phyloP scores from a whole-genome alignment of 352 stramenopile species.

The Pythium chondricola region DNA sequence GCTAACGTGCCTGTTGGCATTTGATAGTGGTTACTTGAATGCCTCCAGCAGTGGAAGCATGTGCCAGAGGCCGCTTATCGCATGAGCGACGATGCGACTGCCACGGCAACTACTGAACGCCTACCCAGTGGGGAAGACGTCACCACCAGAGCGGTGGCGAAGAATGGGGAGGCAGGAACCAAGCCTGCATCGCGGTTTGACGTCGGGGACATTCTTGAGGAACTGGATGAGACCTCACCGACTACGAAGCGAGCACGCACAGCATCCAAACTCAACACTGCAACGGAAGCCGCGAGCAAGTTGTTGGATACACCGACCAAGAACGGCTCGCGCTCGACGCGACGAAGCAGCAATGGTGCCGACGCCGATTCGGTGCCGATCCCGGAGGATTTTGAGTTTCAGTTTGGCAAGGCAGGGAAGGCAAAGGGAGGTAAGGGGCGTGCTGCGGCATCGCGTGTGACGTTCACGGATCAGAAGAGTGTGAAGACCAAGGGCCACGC shows the following conservation, averaged over 20 bases:
- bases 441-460: conserved; percentile 17
- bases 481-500: conserved; percentile 3
- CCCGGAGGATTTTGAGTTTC: conserved; percentile 28
- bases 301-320: conserved; percentile 45
- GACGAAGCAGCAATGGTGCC: neutral
- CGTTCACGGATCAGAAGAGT: no score
- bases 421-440: conserved; percentile 5
- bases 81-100: neutral
- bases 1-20: no score
- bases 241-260: neutral
- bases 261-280: conserved; percentile 3
- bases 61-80: conserved; percentile 46
- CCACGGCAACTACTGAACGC: neutral
- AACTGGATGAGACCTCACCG: conserved; percentile 17
- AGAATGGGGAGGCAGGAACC: neutral
- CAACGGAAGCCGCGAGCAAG: conserved; percentile 28
- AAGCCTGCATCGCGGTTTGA: conserved; percentile 20
- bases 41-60: conserved; percentile 57
- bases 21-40: conserved; percentile 82
- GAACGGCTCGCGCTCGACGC: neutral
- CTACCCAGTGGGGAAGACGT: neutral
- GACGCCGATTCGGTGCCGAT: conserved; percentile 1
- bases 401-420: conserved; percentile 24
- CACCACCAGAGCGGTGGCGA: neutral
- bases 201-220: conserved; percentile 24